Evolutionary conservation across 192 early-diverging fungal species (phyloP), one percentile per base, ranked within the genome.

Genomic region (Martensiomyces pterosporus): DNA sequence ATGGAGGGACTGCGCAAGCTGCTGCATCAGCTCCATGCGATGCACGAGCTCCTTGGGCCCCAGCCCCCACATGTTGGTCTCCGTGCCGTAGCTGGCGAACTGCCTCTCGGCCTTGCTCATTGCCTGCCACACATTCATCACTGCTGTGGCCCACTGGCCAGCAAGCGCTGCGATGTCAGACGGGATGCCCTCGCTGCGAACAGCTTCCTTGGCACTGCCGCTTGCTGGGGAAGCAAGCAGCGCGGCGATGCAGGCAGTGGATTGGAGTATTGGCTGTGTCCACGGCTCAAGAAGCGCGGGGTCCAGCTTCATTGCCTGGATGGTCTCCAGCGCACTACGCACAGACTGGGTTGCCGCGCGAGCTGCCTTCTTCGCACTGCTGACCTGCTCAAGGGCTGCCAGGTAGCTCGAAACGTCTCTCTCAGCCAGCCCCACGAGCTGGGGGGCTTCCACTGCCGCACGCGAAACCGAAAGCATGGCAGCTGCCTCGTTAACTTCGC

Each of bases 71-170:
- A 32, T 24, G 29, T 65, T 65, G 33, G 25, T 10, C 17, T 65
- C 54, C 9, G 24, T 24, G 15, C 16, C 40, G 9, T 17, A n/a
- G 3, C 10, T 34, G 3, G n/a, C 34, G 35, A 35, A 53, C 49
- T 57, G 47, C 36, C 47, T 7, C 42, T 73, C 62, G n/a, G 69
- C 69, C 6, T n/a, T 39, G 29, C 42, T 17, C 12, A 73, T 53
- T 1, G 52, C 39, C 45, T 73, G 69, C 69, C 69, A 73, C 25
- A 52, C 62, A 43, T 60, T 41, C 69, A 73, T 60, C 13, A 65
- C 62, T 2, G 55, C 63, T 0, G 63, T 73, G 0, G 46, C 49
- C 69, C 62, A 64, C 45, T 56, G 62, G 5, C 53, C 69, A 4
- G 57, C 56, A 2, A 53, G 32, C 6, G 39, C 57, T 2, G 68